phyloP scores from a whole-genome alignment of 768 basidiomycete species.

The Lyophyllum shimeji region DNA sequence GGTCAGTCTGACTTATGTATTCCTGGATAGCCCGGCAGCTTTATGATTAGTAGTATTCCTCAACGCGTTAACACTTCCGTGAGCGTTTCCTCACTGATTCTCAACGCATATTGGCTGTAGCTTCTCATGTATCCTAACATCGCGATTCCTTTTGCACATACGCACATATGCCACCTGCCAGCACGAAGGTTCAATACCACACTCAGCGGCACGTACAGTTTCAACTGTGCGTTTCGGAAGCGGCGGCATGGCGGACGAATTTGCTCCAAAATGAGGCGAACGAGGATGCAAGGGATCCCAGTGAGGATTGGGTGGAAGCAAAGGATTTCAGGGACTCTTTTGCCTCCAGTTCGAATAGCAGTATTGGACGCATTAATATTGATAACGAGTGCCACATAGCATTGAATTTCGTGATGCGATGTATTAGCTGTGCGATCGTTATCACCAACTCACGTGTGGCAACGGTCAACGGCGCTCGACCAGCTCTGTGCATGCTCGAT shows the following conservation, averaged over 20 bases:
- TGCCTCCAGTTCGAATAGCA: background rate
- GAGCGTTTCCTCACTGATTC: background rate
- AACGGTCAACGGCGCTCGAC: no score
- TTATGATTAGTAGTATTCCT: constrained; percentile 10
- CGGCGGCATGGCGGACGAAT: constrained; percentile 8
- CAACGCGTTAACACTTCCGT: constrained; percentile 13
- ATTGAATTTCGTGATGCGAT: no score
- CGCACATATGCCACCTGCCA: background rate
- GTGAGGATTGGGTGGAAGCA: background rate
- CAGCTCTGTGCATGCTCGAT: no score
- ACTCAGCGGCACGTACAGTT: background rate
- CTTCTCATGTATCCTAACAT: constrained; percentile 15
- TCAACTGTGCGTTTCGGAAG: constrained; percentile 4
- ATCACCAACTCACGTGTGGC: no score
- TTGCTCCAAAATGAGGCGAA: background rate
- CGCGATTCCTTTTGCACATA: constrained; percentile 14
- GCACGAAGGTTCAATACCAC: background rate
- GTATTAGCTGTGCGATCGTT: no score
- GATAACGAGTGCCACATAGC: background rate
- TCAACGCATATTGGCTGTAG: background rate
- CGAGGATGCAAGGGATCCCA: background rate
- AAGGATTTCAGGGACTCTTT: background rate
- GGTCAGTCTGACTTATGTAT: background rate
- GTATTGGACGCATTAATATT: background rate
- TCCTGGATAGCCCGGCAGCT: background rate